Conservation (phyloP, 2,329 filamentous ascomycete species). For the Fusarium sp. region DNA sequence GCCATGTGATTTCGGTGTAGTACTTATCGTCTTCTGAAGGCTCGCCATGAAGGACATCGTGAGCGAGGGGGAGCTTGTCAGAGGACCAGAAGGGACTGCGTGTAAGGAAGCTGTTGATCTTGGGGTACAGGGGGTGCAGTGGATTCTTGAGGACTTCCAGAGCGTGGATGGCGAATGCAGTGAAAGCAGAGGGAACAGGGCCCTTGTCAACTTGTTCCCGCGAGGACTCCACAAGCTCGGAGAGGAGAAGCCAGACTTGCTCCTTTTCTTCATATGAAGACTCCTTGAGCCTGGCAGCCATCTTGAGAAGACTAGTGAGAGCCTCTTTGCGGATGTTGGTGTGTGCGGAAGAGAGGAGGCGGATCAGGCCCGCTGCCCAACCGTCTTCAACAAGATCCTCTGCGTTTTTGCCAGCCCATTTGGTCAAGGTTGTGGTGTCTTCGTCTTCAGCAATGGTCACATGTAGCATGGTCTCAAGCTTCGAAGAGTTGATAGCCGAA, state of each 20-base stretch:
- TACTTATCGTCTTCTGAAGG: slow-evolving; percentile 80
- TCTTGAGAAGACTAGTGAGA: slow-evolving; percentile 74
- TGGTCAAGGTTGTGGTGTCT: slow-evolving; percentile 66
- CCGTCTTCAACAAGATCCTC: slow-evolving; percentile 85
- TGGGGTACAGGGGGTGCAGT: slow-evolving; percentile 84
- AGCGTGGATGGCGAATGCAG: slow-evolving; percentile 79
- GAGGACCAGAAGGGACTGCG: slow-evolving; percentile 80
- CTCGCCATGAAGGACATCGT: slow-evolving; percentile 71
- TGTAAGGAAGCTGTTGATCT: slow-evolving; percentile 86
- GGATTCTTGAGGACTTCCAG: slow-evolving; percentile 80
- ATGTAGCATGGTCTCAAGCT: slow-evolving; percentile 66
- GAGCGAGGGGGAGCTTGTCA: slow-evolving; percentile 78
- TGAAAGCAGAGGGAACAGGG: slow-evolving; percentile 78
- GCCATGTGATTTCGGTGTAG: slow-evolving; percentile 79
- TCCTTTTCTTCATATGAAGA: slow-evolving; percentile 81
- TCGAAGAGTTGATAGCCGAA: slow-evolving; percentile 53
- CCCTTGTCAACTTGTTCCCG: slow-evolving; percentile 64
- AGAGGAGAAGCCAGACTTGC: slow-evolving; percentile 82
- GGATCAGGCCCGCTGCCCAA: slow-evolving; percentile 75
- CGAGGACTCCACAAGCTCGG: slow-evolving; percentile 82
- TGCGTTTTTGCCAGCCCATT: slow-evolving; percentile 81
- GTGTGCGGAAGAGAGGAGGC: slow-evolving; percentile 81
- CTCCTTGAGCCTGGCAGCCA: slow-evolving; percentile 71
- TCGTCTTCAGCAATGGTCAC: slow-evolving; percentile 60
- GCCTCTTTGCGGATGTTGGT: slow-evolving; percentile 84